Evolutionary conservation across 75 land plant genomes (phyloP).

Genomic region (Pinus tabuliformis): DNA sequence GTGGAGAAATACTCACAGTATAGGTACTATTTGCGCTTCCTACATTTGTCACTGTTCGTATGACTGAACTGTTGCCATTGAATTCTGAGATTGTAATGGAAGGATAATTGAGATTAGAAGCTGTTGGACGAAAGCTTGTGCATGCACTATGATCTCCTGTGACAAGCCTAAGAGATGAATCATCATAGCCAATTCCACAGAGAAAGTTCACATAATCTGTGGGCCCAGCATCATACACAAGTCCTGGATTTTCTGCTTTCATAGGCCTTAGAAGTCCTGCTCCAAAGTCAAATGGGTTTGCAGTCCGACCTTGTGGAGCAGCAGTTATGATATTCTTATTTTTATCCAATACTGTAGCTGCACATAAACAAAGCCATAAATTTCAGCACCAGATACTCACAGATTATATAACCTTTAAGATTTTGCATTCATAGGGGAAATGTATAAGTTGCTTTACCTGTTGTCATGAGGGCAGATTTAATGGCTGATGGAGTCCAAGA

Average conservation of each 20-base stretch:
- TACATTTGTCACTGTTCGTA: slow-evolving; percentile 79
- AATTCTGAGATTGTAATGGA: slow-evolving; percentile 62
- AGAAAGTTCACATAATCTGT: slow-evolving; percentile 59
- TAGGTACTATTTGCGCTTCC: slow-evolving; percentile 56
- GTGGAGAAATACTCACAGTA: slow-evolving; percentile 40
- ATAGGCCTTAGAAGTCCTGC: slow-evolving; percentile 57
- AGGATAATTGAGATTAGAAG: slow-evolving; percentile 72
- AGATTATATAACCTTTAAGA: too few relatives aligned
- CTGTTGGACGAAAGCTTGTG: slow-evolving; percentile 8
- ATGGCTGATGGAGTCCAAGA: slow-evolving; percentile 82
- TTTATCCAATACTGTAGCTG: slow-evolving; percentile 56
- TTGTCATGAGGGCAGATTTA: slow-evolving; percentile 85
- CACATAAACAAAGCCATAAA: slow-evolving; percentile 11
- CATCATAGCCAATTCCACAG: slow-evolving; percentile 68
- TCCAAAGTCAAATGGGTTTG: slow-evolving; percentile 61
- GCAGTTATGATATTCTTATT: slow-evolving; percentile 30
- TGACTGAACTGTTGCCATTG: slow-evolving; percentile 24
- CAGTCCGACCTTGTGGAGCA: slow-evolving; percentile 48
- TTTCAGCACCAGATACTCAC: background rate
- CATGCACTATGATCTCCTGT: slow-evolving; percentile 60
- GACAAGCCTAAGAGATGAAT: slow-evolving; percentile 32
- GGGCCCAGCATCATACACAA: slow-evolving; percentile 50
- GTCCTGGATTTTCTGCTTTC: slow-evolving; percentile 55
- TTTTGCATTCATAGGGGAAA: too few relatives aligned
- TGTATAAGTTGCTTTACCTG: slow-evolving; percentile 17